These are phyloP conservation scores for Cunninghamia lanceolata DNA, from an alignment of 75 land plant species.

Conservation along the genomic window DNA sequence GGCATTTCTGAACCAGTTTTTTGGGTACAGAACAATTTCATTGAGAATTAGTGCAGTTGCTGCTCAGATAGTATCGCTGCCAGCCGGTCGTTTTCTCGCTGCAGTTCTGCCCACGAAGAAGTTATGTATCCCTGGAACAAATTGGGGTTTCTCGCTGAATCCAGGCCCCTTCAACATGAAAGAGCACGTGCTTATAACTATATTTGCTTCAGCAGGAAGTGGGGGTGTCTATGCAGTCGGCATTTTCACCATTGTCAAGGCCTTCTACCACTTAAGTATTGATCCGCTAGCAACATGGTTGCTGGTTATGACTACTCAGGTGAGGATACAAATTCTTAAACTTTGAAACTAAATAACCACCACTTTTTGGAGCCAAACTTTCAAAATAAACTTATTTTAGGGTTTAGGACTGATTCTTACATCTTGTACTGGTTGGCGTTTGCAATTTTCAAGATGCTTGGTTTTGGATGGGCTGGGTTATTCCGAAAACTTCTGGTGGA, in stretches of 20 bases:
- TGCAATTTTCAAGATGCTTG: constrained; percentile 44
- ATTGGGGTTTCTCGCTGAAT: constrained; percentile 55
- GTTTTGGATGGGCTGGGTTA: constrained; percentile 78
- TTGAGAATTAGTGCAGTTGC: constrained; percentile 34
- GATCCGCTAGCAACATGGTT: constrained; percentile 34
- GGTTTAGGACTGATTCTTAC: too few relatives aligned
- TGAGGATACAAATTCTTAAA: neutral
- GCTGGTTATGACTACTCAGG: constrained; percentile 37
- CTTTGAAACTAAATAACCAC: neutral
- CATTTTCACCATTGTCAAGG: constrained; percentile 64
- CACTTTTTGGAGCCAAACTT: neutral
- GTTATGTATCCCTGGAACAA: constrained; percentile 16
- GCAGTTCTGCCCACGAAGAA: constrained; percentile 24
- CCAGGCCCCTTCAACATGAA: constrained; percentile 86
- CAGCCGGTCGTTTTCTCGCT: constrained; percentile 56
- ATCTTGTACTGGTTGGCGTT: neutral
- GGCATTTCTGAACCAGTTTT: constrained; percentile 53
- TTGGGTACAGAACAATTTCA: constrained; percentile 31
- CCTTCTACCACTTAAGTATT: constrained; percentile 48
- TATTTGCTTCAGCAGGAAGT: constrained; percentile 67
- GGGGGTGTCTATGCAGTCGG: constrained; percentile 51
- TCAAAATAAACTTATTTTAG: too few relatives aligned
- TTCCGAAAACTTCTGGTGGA: constrained; percentile 53
- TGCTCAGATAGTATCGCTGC: constrained; percentile 45
- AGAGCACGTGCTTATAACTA: constrained; percentile 82